Evolutionary conservation across 179 eudicot species (phyloP).

Genomic region (Heliamphora pulchella): DNA sequence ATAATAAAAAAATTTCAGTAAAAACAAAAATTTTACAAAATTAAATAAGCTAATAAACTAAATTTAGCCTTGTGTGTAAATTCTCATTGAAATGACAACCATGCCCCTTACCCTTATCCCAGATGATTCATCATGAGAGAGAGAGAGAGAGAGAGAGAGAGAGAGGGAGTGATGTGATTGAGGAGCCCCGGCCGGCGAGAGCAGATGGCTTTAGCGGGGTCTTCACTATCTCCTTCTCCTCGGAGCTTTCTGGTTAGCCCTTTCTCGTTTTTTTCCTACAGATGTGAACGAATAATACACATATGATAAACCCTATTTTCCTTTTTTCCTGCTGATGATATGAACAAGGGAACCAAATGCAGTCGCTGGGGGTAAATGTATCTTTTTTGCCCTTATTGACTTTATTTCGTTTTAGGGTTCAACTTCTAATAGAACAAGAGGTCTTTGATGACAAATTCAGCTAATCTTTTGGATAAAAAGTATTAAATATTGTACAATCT

Average conservation of each 20-base stretch:
- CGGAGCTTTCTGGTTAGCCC: not conserved
- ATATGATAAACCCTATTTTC: not conserved
- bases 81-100: not conserved
- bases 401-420: not conserved
- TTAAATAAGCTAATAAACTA: no score
- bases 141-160: no score
- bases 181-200: not conserved
- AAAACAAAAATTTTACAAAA: no score
- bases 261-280: no score
- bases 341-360: not conserved
- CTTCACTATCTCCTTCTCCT: not conserved
- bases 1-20: no score
- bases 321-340: not conserved
- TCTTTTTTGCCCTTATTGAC: not conserved
- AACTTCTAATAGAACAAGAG: not conserved
- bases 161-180: not conserved
- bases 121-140: not conserved
- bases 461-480: not conserved
- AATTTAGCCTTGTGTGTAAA: no score
- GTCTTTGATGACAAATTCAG: not conserved
- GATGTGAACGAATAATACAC: not conserved
- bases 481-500: not conserved
- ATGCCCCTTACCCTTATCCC: not conserved
- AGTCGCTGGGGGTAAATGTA: not conserved
- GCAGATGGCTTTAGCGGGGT: constrained; percentile 12